Base-by-base conservation (phyloP, 208 protist genomes). In the Acanthamoeba triangularis region DNA sequence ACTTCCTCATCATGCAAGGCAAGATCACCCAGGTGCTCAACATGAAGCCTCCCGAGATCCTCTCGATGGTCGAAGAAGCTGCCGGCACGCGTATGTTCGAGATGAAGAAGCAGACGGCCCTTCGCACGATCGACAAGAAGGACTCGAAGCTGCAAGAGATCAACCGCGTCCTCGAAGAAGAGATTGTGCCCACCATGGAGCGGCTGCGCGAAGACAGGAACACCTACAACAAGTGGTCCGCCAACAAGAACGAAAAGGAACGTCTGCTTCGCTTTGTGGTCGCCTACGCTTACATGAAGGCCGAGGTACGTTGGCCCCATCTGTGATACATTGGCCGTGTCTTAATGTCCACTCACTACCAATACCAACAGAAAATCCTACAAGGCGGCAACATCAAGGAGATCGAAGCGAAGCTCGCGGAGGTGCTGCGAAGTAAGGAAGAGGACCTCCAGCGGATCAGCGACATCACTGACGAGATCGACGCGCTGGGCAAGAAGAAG, bases 1-100 rank as follows among this genome's bases (percentile, higher is more conserved):
- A 99, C 96, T 99, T 99, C 96, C 98, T 99, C 95, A 99, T 99
- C 96, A 99, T 99, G 98, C 99, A 99, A 95, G 99, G 99, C 67
- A 98, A 99, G 28, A 99, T 99, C 94, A 99, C 99, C 74, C 47
- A 97, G 54, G 98, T 99, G 3, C 98, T 99, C 41, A 99, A 99
- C 96, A 99, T 99, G 99, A 99, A 99, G 96, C 99, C 99, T 23
- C 97, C 97, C 37, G 99, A 99, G 95, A 99, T 99, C 54, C 98
- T 99, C 13, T 98, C 98, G 2, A 98, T 99, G 97, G 99, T 99
- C 67, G 99, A 99, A 97, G 99, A 99, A 97, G 99, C 99, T 0
- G 99, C 99, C 33, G 99, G 99, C 74, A 99, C 99, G 28, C 98
- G 99, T 84, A 99, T 99, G 95, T 99, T 99, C 97, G 99, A 99